phyloP scores from a whole-genome alignment of 176 grass and related monocot species.

The Alloteropsis semialata region DNA sequence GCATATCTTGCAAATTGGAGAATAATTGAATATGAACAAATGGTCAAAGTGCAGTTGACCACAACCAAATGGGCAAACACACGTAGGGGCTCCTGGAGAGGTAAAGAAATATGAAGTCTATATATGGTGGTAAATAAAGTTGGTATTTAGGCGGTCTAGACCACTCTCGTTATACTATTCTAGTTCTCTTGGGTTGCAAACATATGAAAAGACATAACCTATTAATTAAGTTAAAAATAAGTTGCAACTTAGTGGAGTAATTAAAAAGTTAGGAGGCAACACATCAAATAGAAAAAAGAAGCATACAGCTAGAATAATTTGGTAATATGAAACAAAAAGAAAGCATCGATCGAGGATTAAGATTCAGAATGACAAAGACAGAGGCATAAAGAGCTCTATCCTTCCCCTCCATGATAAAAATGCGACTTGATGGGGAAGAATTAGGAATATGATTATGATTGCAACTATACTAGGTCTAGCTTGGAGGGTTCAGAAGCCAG shows the following conservation, averaged over 20 bases:
- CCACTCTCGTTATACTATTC: background rate
- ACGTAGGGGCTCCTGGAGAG: background rate
- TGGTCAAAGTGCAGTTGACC: background rate
- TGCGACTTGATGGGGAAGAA: background rate
- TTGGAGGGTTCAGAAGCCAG: background rate
- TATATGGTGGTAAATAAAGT: background rate
- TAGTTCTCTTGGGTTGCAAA: background rate
- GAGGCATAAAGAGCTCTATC: background rate
- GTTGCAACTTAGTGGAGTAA: background rate
- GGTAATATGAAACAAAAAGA: background rate
- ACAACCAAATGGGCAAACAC: background rate
- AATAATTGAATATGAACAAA: conserved; percentile 8
- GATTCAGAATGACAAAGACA: background rate
- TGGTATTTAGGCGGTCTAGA: background rate
- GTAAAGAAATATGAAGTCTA: background rate
- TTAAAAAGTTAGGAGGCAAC: background rate
- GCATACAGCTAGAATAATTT: background rate
- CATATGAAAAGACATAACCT: background rate
- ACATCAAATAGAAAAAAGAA: background rate
- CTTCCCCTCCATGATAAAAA: background rate
- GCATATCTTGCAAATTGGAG: conserved; percentile 25
- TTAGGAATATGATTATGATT: conserved; percentile 24
- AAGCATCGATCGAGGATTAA: background rate
- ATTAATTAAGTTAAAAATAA: background rate
- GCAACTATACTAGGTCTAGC: background rate